Percentiles rank a stretch among this genome's conserved stretches.
phyloP scores from a whole-genome alignment of 768 basidiomycete species.

The Boletellus ananas region DNA sequence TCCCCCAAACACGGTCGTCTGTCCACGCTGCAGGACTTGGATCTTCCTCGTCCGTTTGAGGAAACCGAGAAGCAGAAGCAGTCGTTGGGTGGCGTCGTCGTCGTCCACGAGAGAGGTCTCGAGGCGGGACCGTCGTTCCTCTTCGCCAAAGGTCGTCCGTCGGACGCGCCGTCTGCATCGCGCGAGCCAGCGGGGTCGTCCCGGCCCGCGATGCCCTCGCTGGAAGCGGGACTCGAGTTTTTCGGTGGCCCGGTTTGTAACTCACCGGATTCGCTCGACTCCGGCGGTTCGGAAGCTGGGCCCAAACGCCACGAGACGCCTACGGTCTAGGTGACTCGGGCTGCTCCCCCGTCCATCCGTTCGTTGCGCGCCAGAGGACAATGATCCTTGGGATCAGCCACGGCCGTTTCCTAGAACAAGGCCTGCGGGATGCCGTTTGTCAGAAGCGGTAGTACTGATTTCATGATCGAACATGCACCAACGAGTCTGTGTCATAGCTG shows the following conservation, averaged over 20 bases:
- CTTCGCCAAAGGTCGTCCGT: not conserved
- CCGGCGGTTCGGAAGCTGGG: not conserved
- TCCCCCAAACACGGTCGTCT: slow-evolving; percentile 1
- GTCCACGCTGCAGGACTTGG: slow-evolving; percentile 14
- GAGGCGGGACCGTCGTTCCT: slow-evolving; percentile 11
- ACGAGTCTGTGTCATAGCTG: slow-evolving; percentile 4
- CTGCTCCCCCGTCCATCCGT: not conserved
- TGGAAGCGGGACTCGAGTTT: slow-evolving; percentile 1
- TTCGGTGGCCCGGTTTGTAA: slow-evolving; percentile 19
- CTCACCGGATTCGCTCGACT: slow-evolving; percentile 18
- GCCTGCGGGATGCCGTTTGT: not conserved
- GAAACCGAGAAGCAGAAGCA: not conserved
- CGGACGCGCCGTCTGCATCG: not conserved
- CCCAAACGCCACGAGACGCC: not conserved
- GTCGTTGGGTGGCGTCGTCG: not conserved
- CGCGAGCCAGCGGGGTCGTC: not conserved
- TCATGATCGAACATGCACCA: not conserved
- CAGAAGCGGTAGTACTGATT: not conserved
- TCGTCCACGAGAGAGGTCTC: slow-evolving; percentile 18
- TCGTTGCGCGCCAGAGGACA: not conserved
- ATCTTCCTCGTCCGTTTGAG: slow-evolving; percentile 21
- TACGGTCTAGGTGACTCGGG: not conserved
- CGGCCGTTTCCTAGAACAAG: not conserved
- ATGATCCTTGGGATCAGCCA: not conserved
- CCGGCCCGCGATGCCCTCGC: not conserved